A percentile compares a stretch with the other conserved stretches of the same genome.
Evolutionary conservation across 108 stramenopile genomes (phyloP).

Genomic region (Pseudonitzschia multiseries): DNA sequence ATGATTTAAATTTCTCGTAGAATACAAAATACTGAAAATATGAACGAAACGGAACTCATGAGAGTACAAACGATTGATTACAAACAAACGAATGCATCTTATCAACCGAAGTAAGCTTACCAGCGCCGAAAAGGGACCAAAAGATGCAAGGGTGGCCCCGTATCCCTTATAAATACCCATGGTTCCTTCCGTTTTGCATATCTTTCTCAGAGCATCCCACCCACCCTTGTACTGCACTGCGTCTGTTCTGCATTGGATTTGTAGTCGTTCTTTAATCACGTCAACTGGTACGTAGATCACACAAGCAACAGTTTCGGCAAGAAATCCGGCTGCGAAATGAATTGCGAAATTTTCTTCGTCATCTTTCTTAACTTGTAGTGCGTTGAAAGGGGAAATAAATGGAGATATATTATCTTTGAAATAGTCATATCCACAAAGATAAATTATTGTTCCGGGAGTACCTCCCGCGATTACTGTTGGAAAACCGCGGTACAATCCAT

Average conservation of each 20-base stretch:
- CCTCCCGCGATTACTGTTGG: constrained; percentile 88
- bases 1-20: constrained; percentile 87
- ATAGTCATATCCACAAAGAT: constrained; percentile 91
- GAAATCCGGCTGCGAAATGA: constrained; percentile 76
- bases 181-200: constrained; percentile 78
- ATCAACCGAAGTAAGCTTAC: neutral
- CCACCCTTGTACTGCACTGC: constrained; percentile 65
- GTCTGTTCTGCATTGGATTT: constrained; percentile 69
- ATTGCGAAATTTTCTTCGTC: constrained; percentile 45
- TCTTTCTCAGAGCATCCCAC: constrained; percentile 76
- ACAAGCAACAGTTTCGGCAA: constrained; percentile 92
- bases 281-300: constrained; percentile 97
- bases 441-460: constrained; percentile 92
- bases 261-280: constrained; percentile 97
- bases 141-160: constrained; percentile 90
- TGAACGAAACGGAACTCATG: neutral
- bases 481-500: constrained; percentile 92
- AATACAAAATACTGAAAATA: constrained; percentile 80
- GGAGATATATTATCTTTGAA: constrained; percentile 58
- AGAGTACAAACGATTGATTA: neutral
- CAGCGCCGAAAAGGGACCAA: constrained; percentile 95
- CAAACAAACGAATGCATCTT: neutral
- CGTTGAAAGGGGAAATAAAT: neutral
- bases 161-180: constrained; percentile 93
- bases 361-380: neutral